Conservation (phyloP, 257 asterid species). For the Pogostemon cablin region DNA sequence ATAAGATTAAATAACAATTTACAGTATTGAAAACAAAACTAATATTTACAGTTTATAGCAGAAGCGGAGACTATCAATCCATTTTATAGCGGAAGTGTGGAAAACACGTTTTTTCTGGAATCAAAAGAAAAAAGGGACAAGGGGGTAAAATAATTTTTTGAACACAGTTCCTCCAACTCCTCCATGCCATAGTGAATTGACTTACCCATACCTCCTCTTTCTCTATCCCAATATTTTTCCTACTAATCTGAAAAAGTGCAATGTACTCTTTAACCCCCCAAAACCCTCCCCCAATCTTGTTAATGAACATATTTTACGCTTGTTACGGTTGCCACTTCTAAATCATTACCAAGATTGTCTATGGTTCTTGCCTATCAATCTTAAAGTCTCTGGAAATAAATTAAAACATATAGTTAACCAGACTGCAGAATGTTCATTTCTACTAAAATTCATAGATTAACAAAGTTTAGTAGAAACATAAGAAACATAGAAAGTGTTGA, state of each 20-base stretch:
- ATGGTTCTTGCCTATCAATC: constrained; percentile 5
- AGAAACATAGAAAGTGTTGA: no score
- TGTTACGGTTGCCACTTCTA: not conserved
- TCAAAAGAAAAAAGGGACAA: not conserved
- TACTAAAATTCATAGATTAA: not conserved
- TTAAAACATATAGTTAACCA: not conserved
- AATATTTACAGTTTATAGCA: not conserved
- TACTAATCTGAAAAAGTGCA: not conserved
- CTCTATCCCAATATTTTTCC: not conserved
- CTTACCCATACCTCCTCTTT: not conserved
- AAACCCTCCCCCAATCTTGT: not conserved
- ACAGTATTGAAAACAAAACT: not conserved
- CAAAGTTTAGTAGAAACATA: no score
- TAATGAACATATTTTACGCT: not conserved
- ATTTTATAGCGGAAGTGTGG: not conserved
- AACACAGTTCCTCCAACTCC: no score
- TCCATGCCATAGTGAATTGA: no score
- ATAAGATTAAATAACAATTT: constrained; percentile 22
- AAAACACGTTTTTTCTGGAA: no score
- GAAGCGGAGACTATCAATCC: not conserved
- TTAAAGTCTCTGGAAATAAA: constrained; percentile 9
- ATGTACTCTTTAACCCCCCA: not conserved
- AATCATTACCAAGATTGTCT: not conserved
- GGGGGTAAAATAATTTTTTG: not conserved
- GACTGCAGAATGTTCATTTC: not conserved